phyloP scores from a whole-genome alignment of 331 rosid species.

The Rosa hybrid region DNA sequence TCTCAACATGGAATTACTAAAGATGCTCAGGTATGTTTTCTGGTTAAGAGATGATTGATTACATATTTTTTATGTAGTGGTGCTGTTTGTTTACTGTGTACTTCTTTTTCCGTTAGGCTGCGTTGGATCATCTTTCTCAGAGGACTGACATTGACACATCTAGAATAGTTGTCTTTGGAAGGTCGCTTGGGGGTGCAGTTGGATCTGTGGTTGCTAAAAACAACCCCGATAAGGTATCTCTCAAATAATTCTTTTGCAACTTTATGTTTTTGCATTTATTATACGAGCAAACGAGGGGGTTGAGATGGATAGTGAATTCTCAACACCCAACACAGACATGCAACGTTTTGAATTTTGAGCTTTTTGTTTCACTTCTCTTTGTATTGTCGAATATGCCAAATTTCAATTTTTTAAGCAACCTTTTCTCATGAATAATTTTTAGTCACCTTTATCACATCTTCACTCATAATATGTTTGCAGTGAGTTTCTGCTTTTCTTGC shows the following conservation, averaged over 20 bases:
- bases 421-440: not conserved
- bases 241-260: conserved; percentile 1
- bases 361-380: not conserved
- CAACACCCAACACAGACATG: not conserved
- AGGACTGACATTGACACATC: conserved; percentile 89
- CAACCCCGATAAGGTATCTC: conserved; percentile 88
- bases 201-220: conserved; percentile 81
- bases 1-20: conserved; percentile 88
- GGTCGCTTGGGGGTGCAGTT: conserved; percentile 99
- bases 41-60: conserved; percentile 14
- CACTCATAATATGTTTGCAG: not conserved
- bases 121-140: conserved; percentile 94
- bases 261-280: not conserved
- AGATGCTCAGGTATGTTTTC: conserved; percentile 84
- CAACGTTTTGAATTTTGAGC: not conserved
- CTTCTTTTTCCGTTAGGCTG: conserved; percentile 60
- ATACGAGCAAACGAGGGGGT: not conserved
- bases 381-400: not conserved
- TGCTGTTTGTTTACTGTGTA: conserved; percentile 9
- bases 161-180: conserved; percentile 89
- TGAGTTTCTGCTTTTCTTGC: not conserved
- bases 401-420: not conserved
- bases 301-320: not conserved
- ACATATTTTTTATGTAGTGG: not conserved
- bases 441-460: not conserved